phyloP scores from a whole-genome alignment of 2,329 filamentous ascomycete species.

The Penicillium sp. region DNA sequence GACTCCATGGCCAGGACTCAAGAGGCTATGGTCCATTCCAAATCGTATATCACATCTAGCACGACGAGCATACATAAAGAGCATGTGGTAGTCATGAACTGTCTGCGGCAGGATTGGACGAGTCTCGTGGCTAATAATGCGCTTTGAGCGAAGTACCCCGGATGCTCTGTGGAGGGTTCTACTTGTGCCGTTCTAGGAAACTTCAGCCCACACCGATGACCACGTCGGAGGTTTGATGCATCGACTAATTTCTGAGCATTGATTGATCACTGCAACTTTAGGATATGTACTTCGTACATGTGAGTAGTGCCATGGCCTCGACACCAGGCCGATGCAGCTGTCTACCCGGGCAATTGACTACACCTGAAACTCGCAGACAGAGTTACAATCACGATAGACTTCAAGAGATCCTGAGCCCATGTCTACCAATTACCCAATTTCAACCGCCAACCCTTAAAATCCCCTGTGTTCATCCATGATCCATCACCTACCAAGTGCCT shows the following conservation, averaged over 20 bases:
- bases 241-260: background rate
- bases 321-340: background rate
- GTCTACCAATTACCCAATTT: background rate
- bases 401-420: background rate
- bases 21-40: slow-evolving; percentile 1
- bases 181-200: background rate
- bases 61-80: background rate
- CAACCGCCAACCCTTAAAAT: background rate
- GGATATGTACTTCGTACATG: background rate
- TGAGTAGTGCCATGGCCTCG: background rate
- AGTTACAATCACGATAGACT: no score
- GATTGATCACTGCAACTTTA: background rate
- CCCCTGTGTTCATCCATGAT: background rate
- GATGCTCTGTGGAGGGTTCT: slow-evolving; percentile 12
- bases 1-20: background rate
- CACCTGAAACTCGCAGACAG: no score
- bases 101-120: slow-evolving; percentile 13
- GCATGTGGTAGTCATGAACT: slow-evolving; percentile 5
- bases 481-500: background rate
- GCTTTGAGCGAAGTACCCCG: slow-evolving; percentile 2
- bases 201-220: background rate
- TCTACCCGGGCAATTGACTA: background rate
- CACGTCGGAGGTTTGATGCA: background rate
- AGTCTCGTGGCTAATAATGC: slow-evolving; percentile 20
- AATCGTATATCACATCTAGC: background rate